A percentile compares a stretch with the other conserved stretches of the same genome.
Conservation (phyloP, 805 yeast species). For the Hanseniaspora hatyaiensis region DNA sequence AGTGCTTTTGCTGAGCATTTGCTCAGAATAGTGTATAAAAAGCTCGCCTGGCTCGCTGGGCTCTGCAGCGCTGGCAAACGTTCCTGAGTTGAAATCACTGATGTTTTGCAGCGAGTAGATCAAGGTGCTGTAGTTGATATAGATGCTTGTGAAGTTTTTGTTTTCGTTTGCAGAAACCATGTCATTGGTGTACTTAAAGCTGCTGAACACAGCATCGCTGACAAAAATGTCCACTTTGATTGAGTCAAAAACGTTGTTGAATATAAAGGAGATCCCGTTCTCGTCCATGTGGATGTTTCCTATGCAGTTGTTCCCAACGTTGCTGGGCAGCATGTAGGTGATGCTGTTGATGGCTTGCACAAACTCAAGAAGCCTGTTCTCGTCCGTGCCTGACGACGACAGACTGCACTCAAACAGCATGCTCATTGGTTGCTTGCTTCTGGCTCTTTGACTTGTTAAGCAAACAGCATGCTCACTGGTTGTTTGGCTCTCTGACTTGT, state of each 20-base stretch:
- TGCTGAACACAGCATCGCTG: slow-evolving; percentile 6
- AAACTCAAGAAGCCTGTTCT: slow-evolving; percentile 7
- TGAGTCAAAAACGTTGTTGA: slow-evolving; percentile 11
- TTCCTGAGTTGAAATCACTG: neutral
- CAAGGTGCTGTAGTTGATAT: slow-evolving; percentile 11
- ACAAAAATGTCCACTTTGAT: slow-evolving; percentile 14
- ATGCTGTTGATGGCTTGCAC: slow-evolving; percentile 13
- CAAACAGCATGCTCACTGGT: too few relatives aligned
- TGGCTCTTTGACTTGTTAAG: too few relatives aligned
- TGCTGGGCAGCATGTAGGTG: neutral
- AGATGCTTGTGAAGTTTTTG: slow-evolving; percentile 5
- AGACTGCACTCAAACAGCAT: slow-evolving; percentile 12
- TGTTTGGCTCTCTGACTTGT: too few relatives aligned
- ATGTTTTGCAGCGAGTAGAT: slow-evolving; percentile 11
- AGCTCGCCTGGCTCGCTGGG: neutral
- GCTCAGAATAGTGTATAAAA: slow-evolving; percentile 12
- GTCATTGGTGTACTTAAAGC: slow-evolving; percentile 1
- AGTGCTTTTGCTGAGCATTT: neutral
- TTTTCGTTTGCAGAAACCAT: neutral
- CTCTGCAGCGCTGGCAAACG: neutral
- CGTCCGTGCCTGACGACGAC: neutral
- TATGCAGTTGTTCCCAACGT: slow-evolving; percentile 4
- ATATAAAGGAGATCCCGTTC: slow-evolving; percentile 12
- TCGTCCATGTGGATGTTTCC: slow-evolving; percentile 14
- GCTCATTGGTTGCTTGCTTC: too few relatives aligned